Conservation (phyloP, 2,329 filamentous ascomycete species). For the Aspergillus ibericus region DNA sequence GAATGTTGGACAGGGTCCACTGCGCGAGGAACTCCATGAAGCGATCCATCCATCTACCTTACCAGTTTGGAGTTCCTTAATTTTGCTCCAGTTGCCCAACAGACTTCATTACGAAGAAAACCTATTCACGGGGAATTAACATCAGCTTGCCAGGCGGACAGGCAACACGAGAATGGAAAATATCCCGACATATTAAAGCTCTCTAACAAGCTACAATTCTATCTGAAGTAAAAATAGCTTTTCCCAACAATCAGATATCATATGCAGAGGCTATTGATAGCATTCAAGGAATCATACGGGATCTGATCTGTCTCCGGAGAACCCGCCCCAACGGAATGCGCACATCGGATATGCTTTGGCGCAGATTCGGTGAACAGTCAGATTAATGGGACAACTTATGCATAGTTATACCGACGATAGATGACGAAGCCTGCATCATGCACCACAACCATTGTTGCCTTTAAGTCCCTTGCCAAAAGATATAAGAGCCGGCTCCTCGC, state of each 20-base stretch:
- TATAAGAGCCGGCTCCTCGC: neutral
- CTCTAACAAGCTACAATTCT: no score
- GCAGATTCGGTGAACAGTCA: neutral
- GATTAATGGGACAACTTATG: neutral
- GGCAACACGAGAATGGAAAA: no score
- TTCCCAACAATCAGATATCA: neutral
- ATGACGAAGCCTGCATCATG: neutral
- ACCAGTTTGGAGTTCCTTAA: no score
- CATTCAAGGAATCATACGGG: neutral
- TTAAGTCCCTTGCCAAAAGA: neutral
- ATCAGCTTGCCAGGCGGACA: no score
- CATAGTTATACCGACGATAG: neutral
- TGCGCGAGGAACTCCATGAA: neutral
- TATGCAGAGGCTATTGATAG: neutral
- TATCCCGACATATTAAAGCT: no score
- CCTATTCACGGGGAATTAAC: no score
- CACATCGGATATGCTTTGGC: neutral
- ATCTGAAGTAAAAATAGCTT: no score
- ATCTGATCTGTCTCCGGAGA: slow-evolving; percentile 3
- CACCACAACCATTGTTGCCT: neutral
- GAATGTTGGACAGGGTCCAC: neutral
- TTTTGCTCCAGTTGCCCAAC: no score
- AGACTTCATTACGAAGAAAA: no score
- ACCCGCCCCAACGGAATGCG: neutral
- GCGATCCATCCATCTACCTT: no score